Conservation (phyloP, 768 basidiomycete species). For the Boletus speciosus region DNA sequence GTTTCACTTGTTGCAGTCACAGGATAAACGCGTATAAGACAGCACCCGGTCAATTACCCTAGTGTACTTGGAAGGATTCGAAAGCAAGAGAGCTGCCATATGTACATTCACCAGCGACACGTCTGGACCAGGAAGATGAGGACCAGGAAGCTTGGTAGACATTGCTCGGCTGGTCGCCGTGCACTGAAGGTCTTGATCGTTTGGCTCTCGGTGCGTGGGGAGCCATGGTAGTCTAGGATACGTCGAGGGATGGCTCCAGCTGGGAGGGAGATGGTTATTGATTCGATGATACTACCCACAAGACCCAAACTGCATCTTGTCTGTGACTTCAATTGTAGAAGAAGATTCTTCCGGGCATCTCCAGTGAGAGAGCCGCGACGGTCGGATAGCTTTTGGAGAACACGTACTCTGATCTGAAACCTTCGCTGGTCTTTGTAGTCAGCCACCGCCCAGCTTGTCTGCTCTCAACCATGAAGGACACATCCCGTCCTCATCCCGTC, state of each 20-base stretch:
- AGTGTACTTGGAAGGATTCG: background rate
- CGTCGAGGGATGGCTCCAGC: background rate
- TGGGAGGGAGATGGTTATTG: background rate
- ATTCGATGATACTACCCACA: background rate
- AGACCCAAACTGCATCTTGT: background rate
- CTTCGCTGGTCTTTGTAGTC: constrained; percentile 8
- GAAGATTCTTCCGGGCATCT: background rate
- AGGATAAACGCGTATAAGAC: too few relatives aligned
- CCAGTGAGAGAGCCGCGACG: constrained; percentile 2
- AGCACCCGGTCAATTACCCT: too few relatives aligned
- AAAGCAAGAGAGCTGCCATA: background rate
- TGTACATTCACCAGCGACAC: background rate
- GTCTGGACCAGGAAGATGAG: background rate
- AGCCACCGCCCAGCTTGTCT: constrained; percentile 16
- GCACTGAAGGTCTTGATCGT: background rate
- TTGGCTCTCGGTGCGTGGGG: background rate
- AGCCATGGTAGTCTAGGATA: background rate
- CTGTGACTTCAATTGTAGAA: background rate
- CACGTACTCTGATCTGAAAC: background rate
- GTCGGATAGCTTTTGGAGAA: constrained; percentile 8
- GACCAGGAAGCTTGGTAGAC: background rate
- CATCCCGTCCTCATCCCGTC: constrained; percentile 13
- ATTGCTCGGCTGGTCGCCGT: background rate
- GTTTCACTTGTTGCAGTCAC: background rate
- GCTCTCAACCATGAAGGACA: constrained; percentile 24